Conservation (phyloP, 2,329 filamentous ascomycete genomes). For the Colletotrichum eremochloae region DNA sequence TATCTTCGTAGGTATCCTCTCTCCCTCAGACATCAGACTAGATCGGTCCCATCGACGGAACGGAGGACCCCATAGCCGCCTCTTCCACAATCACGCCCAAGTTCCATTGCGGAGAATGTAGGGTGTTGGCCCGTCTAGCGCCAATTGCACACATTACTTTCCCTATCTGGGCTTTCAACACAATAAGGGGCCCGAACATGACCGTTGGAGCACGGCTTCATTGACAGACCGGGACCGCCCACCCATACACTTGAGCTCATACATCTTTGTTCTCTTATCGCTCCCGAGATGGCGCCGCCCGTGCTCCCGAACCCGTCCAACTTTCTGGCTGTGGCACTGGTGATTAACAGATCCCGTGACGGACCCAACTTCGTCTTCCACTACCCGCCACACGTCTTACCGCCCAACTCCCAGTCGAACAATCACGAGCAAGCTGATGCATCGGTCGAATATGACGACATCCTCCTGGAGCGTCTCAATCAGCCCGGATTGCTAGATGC, state of each 20-base stretch:
- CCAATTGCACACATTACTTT: background rate
- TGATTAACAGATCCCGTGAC: conserved; percentile 80
- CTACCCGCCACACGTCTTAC: conserved; percentile 76
- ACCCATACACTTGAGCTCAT: background rate
- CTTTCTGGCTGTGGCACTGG: conserved; percentile 78
- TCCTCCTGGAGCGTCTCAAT: conserved; percentile 61
- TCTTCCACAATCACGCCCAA: background rate
- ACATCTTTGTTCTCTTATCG: conserved; percentile 25
- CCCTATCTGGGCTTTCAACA: background rate
- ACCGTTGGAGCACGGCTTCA: conserved; percentile 3
- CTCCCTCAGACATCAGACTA: conserved; percentile 7
- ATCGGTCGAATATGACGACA: conserved; percentile 63
- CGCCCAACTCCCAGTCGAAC: conserved; percentile 54
- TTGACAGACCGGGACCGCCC: conserved; percentile 12
- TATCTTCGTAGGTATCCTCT: background rate
- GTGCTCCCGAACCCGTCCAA: conserved; percentile 66
- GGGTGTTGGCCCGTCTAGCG: conserved; percentile 1
- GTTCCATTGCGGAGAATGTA: conserved; percentile 8
- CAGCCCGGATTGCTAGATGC: conserved; percentile 52
- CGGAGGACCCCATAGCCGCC: conserved; percentile 6
- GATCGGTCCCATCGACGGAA: conserved; percentile 6
- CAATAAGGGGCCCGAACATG: conserved; percentile 9
- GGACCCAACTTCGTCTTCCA: conserved; percentile 89
- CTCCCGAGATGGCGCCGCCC: conserved; percentile 59
- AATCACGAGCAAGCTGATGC: conserved; percentile 51